Conservation (phyloP, 768 basidiomycete genomes). For the Flagelloscypha sp. region DNA sequence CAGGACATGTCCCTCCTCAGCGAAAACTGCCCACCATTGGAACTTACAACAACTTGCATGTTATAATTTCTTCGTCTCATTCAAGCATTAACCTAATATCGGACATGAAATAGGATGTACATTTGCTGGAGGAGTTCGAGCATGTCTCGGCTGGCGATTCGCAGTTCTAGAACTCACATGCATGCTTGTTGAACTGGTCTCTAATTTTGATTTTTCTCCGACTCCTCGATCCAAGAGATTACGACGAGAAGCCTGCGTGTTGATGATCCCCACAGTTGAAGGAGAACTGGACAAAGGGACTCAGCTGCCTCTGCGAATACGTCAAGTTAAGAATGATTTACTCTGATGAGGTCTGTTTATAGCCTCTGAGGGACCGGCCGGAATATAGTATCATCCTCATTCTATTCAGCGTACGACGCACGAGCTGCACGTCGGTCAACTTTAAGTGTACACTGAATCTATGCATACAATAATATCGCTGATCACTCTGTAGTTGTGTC, state of each 20-base stretch:
- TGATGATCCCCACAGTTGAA: slow-evolving; percentile 36
- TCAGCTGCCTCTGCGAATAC: slow-evolving; percentile 33
- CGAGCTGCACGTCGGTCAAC: too few species aligned
- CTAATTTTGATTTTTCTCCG: slow-evolving; percentile 44
- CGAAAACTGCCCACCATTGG: slow-evolving; percentile 23
- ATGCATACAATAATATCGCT: too few species aligned
- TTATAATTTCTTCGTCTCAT: not conserved
- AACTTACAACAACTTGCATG: slow-evolving; percentile 27
- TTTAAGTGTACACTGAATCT: too few species aligned
- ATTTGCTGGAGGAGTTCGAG: slow-evolving; percentile 38
- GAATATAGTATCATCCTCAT: too few species aligned
- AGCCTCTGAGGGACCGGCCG: too few species aligned
- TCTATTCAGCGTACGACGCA: too few species aligned
- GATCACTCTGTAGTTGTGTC: too few species aligned
- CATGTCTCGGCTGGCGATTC: slow-evolving; percentile 45
- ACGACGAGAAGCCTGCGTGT: slow-evolving; percentile 29
- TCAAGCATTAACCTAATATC: not conserved
- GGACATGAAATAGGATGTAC: slow-evolving; percentile 16
- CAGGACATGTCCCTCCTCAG: slow-evolving; percentile 8
- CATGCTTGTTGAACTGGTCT: slow-evolving; percentile 48
- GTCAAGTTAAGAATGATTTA: too few species aligned
- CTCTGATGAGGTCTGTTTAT: too few species aligned
- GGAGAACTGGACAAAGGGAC: slow-evolving; percentile 33
- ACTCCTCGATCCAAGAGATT: slow-evolving; percentile 27
- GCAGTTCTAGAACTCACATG: slow-evolving; percentile 48